Evolutionary conservation across 768 basidiomycete species (phyloP).

Genomic region (Postia placenta): DNA sequence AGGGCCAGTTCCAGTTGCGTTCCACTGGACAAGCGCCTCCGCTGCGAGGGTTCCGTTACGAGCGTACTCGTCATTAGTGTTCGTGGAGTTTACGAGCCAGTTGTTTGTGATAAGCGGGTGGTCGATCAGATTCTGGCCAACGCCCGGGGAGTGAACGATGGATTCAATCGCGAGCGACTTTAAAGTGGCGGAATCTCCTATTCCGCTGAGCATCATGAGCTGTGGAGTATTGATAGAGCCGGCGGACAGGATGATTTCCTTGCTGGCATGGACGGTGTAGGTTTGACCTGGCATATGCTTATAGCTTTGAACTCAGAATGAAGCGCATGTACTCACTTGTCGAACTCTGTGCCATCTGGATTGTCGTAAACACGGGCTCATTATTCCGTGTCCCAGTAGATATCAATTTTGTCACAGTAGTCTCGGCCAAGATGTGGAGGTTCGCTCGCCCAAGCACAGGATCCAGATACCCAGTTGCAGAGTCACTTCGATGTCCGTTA

Average conservation of each 20-base stretch:
- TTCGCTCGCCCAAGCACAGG: neutral
- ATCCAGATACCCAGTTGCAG: constrained; percentile 6
- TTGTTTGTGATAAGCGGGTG: constrained; percentile 17
- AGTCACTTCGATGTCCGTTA: constrained; percentile 4
- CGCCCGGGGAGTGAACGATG: constrained; percentile 18
- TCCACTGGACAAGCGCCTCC: constrained; percentile 10
- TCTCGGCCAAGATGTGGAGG: constrained; percentile 7
- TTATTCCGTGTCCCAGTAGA: neutral
- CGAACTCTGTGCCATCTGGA: constrained; percentile 6
- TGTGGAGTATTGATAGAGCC: constrained; percentile 17
- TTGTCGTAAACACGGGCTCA: constrained; percentile 1
- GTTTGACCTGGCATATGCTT: neutral
- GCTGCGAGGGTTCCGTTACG: constrained; percentile 9
- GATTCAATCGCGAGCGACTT: constrained; percentile 13
- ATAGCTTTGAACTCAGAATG: neutral
- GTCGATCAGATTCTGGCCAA: constrained; percentile 25
- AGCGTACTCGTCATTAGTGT: constrained; percentile 9
- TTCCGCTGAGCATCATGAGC: constrained; percentile 24
- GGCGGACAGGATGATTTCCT: constrained; percentile 20
- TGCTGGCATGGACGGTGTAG: constrained; percentile 9
- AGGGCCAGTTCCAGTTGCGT: constrained; percentile 8
- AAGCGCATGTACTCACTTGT: constrained; percentile 1
- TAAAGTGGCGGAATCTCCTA: constrained; percentile 20
- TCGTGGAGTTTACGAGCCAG: constrained; percentile 9
- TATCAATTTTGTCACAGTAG: constrained; percentile 5